Evolutionary conservation across 139 green algal genomes (phyloP).

Genomic region (Penium margaritaceum): DNA sequence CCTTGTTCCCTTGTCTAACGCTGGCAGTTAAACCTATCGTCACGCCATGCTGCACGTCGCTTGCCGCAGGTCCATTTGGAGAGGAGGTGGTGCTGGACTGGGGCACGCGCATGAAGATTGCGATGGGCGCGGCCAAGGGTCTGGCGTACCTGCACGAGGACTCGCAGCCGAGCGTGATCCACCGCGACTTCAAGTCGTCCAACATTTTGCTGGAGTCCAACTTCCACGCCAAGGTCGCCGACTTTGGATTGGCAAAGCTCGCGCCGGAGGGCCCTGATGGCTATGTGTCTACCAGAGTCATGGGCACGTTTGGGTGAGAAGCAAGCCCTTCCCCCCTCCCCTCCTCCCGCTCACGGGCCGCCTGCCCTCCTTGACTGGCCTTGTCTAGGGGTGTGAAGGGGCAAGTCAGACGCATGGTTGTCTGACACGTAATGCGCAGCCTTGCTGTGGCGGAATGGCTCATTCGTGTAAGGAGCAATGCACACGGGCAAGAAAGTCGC

Average conservation of each 20-base stretch:
- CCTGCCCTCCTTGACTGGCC: too few species aligned
- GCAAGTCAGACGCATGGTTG: too few species aligned
- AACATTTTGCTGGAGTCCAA: constrained; percentile 37
- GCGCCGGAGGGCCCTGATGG: constrained; percentile 14
- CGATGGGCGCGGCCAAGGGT: constrained; percentile 23
- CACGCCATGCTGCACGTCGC: too few species aligned
- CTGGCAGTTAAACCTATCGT: too few species aligned
- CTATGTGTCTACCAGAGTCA: constrained; percentile 35
- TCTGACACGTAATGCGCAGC: too few species aligned
- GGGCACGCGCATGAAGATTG: constrained; percentile 41
- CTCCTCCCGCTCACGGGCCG: too few species aligned
- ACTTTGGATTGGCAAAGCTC: constrained; percentile 39
- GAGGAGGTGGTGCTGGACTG: constrained; percentile 21
- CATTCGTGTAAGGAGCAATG: too few species aligned
- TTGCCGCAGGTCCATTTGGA: not conserved
- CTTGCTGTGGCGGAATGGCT: too few species aligned
- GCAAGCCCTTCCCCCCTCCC: too few species aligned
- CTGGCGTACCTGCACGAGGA: constrained; percentile 43
- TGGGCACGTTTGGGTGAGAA: constrained; percentile 41
- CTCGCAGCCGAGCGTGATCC: constrained; percentile 32
- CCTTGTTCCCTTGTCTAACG: too few species aligned
- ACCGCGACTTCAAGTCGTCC: constrained; percentile 39
- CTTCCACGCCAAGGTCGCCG: constrained; percentile 38
- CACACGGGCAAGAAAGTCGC: too few species aligned
- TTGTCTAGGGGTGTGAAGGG: too few species aligned